Evolutionary conservation across 2,329 filamentous ascomycete species (phyloP).

Genomic region (Colletotrichum euphorbiae): DNA sequence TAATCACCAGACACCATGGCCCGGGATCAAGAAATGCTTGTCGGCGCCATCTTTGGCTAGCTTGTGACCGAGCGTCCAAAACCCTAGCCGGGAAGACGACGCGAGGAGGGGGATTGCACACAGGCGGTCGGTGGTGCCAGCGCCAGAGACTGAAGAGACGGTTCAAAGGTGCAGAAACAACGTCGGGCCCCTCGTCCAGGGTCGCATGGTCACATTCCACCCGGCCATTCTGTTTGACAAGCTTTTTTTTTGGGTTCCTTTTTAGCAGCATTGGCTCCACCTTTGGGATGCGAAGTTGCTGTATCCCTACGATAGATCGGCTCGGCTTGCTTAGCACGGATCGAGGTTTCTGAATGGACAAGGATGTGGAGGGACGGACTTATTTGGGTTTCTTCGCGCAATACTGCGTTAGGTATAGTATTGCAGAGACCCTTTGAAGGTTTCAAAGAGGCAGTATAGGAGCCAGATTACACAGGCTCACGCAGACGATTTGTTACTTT

Average conservation of each 20-base stretch:
- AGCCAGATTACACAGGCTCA: neutral
- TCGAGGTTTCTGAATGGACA: neutral
- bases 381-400: neutral
- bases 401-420: neutral
- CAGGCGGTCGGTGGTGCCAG: slow-evolving; percentile 4
- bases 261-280: slow-evolving; percentile 10
- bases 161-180: slow-evolving; percentile 9
- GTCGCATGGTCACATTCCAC: slow-evolving; percentile 8
- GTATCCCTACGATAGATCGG: slow-evolving; percentile 5
- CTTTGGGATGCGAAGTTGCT: neutral
- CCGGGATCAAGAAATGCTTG: neutral
- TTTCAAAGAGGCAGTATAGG: neutral
- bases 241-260: slow-evolving; percentile 23
- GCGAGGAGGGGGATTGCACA: slow-evolving; percentile 14
- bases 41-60: neutral
- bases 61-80: neutral
- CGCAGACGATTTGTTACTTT: too few species aligned
- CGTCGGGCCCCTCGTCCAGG: neutral
- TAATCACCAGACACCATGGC: slow-evolving; percentile 23
- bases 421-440: slow-evolving; percentile 2
- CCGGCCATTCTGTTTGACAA: slow-evolving; percentile 1
- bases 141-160: neutral
- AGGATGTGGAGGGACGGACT: slow-evolving; percentile 5
- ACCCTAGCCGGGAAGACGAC: slow-evolving; percentile 18
- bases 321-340: slow-evolving; percentile 6